Conservation (phyloP, 352 stramenopile species). For the Aphanomyces cochlioides region DNA sequence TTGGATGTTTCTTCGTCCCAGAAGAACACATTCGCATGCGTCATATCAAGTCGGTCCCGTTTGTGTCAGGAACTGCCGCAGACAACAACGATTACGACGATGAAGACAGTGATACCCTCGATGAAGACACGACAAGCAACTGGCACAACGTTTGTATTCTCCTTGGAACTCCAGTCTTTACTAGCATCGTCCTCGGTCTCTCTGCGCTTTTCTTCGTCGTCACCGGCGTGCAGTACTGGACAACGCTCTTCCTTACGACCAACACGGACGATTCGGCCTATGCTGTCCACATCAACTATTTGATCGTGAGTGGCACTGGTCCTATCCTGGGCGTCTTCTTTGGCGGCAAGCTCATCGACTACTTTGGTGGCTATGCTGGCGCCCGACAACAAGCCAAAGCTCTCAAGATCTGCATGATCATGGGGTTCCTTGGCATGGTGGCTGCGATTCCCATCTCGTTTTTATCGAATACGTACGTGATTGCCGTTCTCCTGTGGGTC, state of each 20-base stretch:
- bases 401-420: constrained; percentile 65
- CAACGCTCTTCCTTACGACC: constrained; percentile 75
- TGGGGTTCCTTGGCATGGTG: constrained; percentile 48
- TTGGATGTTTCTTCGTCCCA: constrained; percentile 79
- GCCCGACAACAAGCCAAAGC: constrained; percentile 61
- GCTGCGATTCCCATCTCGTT: constrained; percentile 64
- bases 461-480: constrained; percentile 56
- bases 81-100: constrained; percentile 39
- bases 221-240: constrained; percentile 79
- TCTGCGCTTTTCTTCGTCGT: constrained; percentile 83
- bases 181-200: constrained; percentile 72
- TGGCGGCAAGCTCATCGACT: constrained; percentile 77
- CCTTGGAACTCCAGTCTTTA: constrained; percentile 44
- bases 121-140: constrained; percentile 29
- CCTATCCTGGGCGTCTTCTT: constrained; percentile 85
- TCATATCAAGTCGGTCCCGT: constrained; percentile 54
- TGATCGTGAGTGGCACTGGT: constrained; percentile 69
- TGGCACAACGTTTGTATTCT: constrained; percentile 26
- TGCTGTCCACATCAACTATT: constrained; percentile 67
- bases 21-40: constrained; percentile 61
- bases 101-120: constrained; percentile 33
- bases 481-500: constrained; percentile 70
- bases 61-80: constrained; percentile 46
- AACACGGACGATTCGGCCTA: constrained; percentile 76
- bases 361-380: constrained; percentile 68